Evolutionary conservation across 2,329 filamentous ascomycete species (phyloP), one percentile per base, ranked within the genome.

Genomic region (Botrytis deweyae): DNA sequence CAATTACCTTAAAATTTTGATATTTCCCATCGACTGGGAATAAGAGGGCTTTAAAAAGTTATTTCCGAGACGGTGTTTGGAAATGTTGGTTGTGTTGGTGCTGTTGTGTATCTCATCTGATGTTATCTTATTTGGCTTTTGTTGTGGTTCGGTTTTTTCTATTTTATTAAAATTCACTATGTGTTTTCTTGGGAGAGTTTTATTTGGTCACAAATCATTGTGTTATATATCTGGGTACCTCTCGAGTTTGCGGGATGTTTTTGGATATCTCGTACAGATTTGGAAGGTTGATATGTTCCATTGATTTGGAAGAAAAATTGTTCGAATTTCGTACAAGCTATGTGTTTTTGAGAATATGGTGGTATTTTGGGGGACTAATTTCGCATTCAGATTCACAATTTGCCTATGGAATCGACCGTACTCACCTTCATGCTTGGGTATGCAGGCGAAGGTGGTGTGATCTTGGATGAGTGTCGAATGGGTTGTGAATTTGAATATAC

Each of bases 311-410:
- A 9, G 3, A n/a, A 16, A 20, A 2, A 6, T 2, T 38, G 20
- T 25, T 25, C 4, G 2, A 12, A 7, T 3, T 14, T 38, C 10
- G 1, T 16, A 38, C 20, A 0, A 1, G 1, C 58, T 25, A 22
- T 22, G 33, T 14, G 0, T 40, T n/a, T 4, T 40, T 25, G 36
- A 49, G 8, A 49, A 25, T 12, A 2, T 22, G 10, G 22, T 25
- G 9, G 14, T 14, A 18, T 18, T 42, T 42, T 42, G 0, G 0
- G 14, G 42, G 4, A 18, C 14, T 18, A 4, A 18, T 42, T 10
- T 25, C 49, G 2, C 10, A 12, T 14, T n/a, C 4, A 52, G 49
- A 1, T 14, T 52, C 44, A 46, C 49, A 14, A 1, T 18, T n/a
- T 12, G 22, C 2, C 14, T 38, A 5, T n/a, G 14, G 36, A 25